A percentile compares a stretch with the other conserved stretches of the same genome.
Conservation (phyloP, 2,329 filamentous ascomycete genomes). For the Arthrobotrys megalospora region DNA sequence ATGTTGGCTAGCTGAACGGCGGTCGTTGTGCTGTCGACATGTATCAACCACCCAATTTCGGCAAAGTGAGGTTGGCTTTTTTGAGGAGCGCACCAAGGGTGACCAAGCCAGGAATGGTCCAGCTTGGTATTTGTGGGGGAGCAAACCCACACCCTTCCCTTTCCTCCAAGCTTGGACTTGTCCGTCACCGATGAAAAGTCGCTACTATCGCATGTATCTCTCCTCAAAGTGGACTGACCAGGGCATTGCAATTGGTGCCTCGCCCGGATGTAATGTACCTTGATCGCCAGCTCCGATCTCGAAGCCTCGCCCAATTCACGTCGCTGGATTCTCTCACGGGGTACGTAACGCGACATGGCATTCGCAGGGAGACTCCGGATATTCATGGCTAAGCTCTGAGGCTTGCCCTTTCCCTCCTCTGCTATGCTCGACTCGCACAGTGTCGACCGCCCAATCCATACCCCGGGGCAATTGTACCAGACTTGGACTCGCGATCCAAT, state of each 20-base stretch:
- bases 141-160: constrained; percentile 49
- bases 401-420: constrained; percentile 25
- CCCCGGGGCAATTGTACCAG: constrained; percentile 48
- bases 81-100: constrained; percentile 61
- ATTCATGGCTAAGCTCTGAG: constrained; percentile 36
- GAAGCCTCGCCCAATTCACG: constrained; percentile 46
- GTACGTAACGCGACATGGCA: constrained; percentile 49
- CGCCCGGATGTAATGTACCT: constrained; percentile 61
- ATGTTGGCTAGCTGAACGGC: constrained; percentile 56
- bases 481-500: constrained; percentile 49
- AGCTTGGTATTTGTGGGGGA: constrained; percentile 61
- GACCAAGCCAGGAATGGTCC: constrained; percentile 61
- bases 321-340: constrained; percentile 34
- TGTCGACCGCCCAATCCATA: constrained; percentile 27
- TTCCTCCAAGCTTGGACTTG: constrained; percentile 46
- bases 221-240: constrained; percentile 61
- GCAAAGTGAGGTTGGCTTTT: constrained; percentile 61
- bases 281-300: constrained; percentile 61
- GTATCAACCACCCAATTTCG: constrained; percentile 61
- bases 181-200: constrained; percentile 34
- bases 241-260: constrained; percentile 42
- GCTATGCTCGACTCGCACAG: constrained; percentile 35
- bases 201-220: constrained; percentile 60
- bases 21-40: constrained; percentile 60
- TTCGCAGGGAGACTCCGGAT: constrained; percentile 27